Percentiles rank a stretch among this genome's conserved stretches.
Conservation (phyloP, 78 protist species). For the Dictyostelium discoideum region DNA sequence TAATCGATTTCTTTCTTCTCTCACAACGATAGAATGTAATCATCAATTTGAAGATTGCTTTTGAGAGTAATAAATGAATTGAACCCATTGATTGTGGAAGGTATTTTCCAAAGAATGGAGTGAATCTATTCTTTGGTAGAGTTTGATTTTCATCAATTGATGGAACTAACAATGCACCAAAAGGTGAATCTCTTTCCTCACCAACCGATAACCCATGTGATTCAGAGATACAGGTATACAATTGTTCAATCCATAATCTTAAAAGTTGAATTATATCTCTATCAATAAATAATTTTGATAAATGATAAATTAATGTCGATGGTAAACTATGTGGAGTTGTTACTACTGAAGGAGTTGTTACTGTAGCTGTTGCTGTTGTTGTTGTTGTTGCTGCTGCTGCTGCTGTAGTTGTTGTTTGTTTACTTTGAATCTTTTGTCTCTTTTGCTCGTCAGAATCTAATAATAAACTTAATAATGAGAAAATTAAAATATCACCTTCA, state of each 20-base stretch:
- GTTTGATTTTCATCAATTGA: conserved; percentile 5
- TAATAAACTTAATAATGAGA: conserved; percentile 11
- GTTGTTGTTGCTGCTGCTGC: neutral
- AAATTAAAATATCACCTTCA: conserved; percentile 17
- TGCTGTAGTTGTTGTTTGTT: neutral
- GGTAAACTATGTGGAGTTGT: neutral
- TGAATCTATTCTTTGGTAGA: conserved; percentile 28
- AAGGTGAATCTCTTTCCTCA: conserved; percentile 26
- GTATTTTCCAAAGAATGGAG: conserved; percentile 54
- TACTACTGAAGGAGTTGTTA: neutral
- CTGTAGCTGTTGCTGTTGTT: neutral
- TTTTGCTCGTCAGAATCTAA: conserved; percentile 41
- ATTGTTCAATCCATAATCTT: neutral
- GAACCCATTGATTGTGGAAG: neutral
- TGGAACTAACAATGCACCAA: conserved; percentile 41
- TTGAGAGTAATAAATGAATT: conserved; percentile 11
- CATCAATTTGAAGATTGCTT: conserved; percentile 28
- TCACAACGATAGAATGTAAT: conserved; percentile 54
- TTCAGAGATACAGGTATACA: neutral
- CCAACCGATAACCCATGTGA: neutral
- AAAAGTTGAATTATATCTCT: neutral
- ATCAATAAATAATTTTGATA: conserved; percentile 1
- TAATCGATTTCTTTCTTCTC: neutral
- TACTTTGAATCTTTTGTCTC: neutral
- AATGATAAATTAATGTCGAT: neutral